Evolutionary conservation across 1,139 yeast species (phyloP).

Genomic region (Debaryomyces singareniensis): DNA sequence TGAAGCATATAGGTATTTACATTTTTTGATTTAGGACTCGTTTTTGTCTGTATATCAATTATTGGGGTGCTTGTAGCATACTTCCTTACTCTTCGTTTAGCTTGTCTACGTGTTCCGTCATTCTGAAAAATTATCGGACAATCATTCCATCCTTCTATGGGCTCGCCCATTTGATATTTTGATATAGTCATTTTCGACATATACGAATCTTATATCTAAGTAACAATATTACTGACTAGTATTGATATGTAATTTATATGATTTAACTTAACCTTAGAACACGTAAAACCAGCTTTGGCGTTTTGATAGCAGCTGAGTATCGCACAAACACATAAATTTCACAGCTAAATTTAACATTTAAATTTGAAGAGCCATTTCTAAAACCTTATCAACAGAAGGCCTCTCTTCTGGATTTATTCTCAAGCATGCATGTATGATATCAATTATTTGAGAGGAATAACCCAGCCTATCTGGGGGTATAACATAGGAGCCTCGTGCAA

Average conservation of each 20-base stretch:
- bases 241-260: too few species aligned
- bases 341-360: neutral
- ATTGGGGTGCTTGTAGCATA: too few species aligned
- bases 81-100: too few species aligned
- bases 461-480: conserved; percentile 44
- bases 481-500: conserved; percentile 60
- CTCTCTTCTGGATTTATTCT: conserved; percentile 53
- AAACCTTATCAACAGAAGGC: conserved; percentile 56
- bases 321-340: neutral
- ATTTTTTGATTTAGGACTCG: too few species aligned
- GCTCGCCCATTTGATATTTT: conserved; percentile 33
- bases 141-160: conserved; percentile 45
- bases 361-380: conserved; percentile 35
- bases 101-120: conserved; percentile 2
- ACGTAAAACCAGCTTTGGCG: too few species aligned
- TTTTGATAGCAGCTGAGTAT: too few species aligned
- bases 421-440: conserved; percentile 54
- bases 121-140: conserved; percentile 22
- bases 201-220: too few species aligned
- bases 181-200: conserved; percentile 33
- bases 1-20: too few species aligned
- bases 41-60: too few species aligned
- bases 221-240: too few species aligned
- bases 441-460: conserved; percentile 52
- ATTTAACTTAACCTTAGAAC: too few species aligned